Conservation (phyloP, 2,329 filamentous ascomycete genomes). For the Arthrobotrys pseudoclavata region DNA sequence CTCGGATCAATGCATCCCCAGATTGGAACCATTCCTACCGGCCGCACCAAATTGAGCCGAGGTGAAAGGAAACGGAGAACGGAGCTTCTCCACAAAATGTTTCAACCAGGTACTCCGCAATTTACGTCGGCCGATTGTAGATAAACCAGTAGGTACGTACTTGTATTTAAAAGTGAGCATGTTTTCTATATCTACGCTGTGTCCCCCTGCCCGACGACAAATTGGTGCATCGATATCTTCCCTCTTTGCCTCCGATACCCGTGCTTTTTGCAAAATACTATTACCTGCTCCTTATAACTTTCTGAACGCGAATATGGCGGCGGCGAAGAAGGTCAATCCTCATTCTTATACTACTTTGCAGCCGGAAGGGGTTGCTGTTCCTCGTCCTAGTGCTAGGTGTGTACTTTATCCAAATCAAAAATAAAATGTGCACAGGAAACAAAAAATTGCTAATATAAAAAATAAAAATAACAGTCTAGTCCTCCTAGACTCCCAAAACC, state of each 20-base stretch:
- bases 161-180: background rate
- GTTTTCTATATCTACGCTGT: slow-evolving; percentile 30
- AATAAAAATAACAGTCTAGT: slow-evolving; percentile 75
- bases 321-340: slow-evolving; percentile 27
- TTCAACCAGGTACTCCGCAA: slow-evolving; percentile 12
- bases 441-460: background rate
- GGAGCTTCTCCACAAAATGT: slow-evolving; percentile 19
- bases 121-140: background rate
- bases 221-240: slow-evolving; percentile 15
- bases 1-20: background rate
- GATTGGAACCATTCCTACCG: background rate
- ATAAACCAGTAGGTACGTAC: background rate
- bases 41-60: slow-evolving; percentile 48
- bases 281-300: background rate
- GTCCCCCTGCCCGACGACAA: slow-evolving; percentile 9
- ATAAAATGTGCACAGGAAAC: background rate
- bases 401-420: slow-evolving; percentile 26
- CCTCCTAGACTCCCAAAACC: slow-evolving; percentile 85
- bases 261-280: background rate
- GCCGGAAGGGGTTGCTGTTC: slow-evolving; percentile 65
- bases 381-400: slow-evolving; percentile 77
- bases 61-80: slow-evolving; percentile 17
- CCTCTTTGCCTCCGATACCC: background rate
- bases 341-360: slow-evolving; percentile 57
- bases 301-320: slow-evolving; percentile 19